phyloP scores from a whole-genome alignment of 495 filamentous ascomycete genomes.

The Aspergillus steynii region DNA sequence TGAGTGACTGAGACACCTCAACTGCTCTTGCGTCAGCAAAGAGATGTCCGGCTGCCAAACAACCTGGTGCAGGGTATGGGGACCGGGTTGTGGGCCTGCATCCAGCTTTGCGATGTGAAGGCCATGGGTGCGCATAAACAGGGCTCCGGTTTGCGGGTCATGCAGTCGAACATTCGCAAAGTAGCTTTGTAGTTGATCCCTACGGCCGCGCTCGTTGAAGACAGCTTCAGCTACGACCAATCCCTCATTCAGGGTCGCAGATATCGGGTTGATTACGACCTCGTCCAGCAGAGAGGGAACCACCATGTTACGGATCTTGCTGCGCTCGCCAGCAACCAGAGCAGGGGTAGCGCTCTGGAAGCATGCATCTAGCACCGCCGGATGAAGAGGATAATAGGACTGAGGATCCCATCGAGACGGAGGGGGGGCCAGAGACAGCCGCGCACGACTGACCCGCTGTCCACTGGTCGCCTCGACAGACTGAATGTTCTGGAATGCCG shows the following conservation, averaged over 20 bases:
- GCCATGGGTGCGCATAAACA: not conserved
- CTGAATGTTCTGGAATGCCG: not conserved
- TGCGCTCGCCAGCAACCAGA: not conserved
- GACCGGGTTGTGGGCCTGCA: not conserved
- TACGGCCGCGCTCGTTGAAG: not conserved
- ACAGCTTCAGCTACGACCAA: not conserved
- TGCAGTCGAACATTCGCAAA: not conserved
- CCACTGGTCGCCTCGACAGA: not conserved
- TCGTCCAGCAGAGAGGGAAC: not conserved
- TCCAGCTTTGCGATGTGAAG: not conserved
- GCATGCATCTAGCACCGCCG: not conserved
- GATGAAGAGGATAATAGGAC: slow-evolving; percentile 1
- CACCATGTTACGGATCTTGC: not conserved
- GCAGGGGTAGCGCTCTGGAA: not conserved
- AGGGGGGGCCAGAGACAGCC: not conserved
- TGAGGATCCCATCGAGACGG: not conserved
- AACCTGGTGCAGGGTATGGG: not conserved
- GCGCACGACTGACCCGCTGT: not conserved
- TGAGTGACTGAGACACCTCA: not conserved
- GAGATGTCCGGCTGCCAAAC: not conserved
- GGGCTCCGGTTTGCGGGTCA: not conserved
- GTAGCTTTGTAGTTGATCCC: not conserved
- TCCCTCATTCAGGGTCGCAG: not conserved
- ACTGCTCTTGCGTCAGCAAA: not conserved
- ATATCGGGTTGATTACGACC: not conserved